Evolutionary conservation across 805 yeast species (phyloP), one percentile per base, ranked within the genome.

Genomic region (Candida boidinii): DNA sequence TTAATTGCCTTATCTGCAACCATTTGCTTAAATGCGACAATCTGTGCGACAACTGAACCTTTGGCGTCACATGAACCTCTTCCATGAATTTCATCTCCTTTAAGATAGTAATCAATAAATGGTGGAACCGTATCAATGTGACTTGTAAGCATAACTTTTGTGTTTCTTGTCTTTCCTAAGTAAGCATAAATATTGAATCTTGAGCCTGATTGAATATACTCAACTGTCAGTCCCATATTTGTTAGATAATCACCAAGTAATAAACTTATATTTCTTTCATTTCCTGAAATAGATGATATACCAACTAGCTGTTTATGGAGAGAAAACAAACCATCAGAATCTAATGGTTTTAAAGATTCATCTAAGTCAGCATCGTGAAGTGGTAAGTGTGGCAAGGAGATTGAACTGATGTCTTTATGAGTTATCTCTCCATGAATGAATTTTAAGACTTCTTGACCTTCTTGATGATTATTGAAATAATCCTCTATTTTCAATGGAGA

Each of bases 71-170:
- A 63, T 2, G 80, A 51, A 3, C 88, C 88, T 34, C 88, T 61
- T 16, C 87, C 87, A 46, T 64, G 68, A 13, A 79, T 73, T 18
- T 52, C 51, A 29, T 67, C 60, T 3, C 72, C 77, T 10, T 64
- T 57, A 10, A 66, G 51, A 2, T 45, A 44, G 50, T 78, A 79
- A 2, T 68, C 68, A 32, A 77, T 50, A 44, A 45, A 77, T 1
- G 85, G 84, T 10, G 86, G 86, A 9, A 79, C 87, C 0, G 86
- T 79, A 45, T 79, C 87, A 23, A 78, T 69, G 45, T 79, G 87
- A 10, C 82, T 70, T 1, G 83, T 74, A 16, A 79, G 44, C 25
- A 76, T 45, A 3, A 75, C 68, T 31, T 52, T 60, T 11, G 77
- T 66, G 41, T 70, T 49, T 37, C 74, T 60, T 14, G 47, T 46